Conservation (phyloP, 768 basidiomycete genomes). For the Lactifluus hygrophoroides region DNA sequence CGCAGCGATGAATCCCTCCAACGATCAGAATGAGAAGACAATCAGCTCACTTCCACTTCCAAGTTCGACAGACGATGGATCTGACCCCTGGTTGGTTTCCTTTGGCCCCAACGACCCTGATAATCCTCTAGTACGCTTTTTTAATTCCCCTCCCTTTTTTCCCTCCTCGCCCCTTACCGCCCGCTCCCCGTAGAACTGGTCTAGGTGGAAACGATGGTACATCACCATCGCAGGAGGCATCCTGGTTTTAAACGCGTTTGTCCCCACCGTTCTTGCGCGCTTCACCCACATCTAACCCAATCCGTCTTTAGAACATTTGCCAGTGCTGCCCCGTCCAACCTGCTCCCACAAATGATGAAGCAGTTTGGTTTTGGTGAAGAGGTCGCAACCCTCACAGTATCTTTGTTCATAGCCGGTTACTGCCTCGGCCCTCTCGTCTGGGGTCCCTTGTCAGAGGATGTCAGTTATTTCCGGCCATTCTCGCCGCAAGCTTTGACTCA, state of each 20-base stretch:
- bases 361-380: slow-evolving; percentile 44
- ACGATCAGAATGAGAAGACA: background rate
- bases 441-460: slow-evolving; percentile 28
- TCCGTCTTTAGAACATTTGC: slow-evolving; percentile 44
- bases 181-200: slow-evolving; percentile 47
- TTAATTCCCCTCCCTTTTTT: slow-evolving; percentile 10
- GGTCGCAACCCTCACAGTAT: slow-evolving; percentile 46
- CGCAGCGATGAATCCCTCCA: background rate
- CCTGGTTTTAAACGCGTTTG: slow-evolving; percentile 49
- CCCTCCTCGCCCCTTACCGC: too few relatives aligned
- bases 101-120: slow-evolving; percentile 9
- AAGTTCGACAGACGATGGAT: background rate
- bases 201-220: slow-evolving; percentile 38
- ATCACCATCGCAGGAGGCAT: slow-evolving; percentile 41
- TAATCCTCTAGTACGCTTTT: slow-evolving; percentile 13
- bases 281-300: background rate
- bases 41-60: background rate
- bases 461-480: slow-evolving; percentile 19
- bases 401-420: slow-evolving; percentile 63
- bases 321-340: slow-evolving; percentile 48
- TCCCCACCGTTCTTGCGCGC: slow-evolving; percentile 4
- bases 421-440: slow-evolving; percentile 31
- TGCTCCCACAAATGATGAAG: slow-evolving; percentile 35
- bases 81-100: slow-evolving; percentile 17
- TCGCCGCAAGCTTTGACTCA: background rate